Percentiles rank a stretch among this genome's conserved stretches.
Evolutionary conservation across 2,329 filamentous ascomycete genomes (phyloP).

Genomic region (Aspergillus melleus): DNA sequence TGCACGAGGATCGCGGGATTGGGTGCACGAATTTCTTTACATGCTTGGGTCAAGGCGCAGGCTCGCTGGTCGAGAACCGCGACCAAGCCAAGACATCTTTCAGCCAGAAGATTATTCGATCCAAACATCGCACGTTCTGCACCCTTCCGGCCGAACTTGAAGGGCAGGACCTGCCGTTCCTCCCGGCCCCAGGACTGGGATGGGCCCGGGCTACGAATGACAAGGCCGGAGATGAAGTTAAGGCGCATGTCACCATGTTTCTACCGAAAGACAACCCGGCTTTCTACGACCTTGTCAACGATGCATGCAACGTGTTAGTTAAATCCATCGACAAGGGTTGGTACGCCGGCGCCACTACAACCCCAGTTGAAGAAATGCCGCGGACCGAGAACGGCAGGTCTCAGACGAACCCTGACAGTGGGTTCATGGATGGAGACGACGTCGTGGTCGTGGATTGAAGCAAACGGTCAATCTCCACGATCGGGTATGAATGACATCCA

Average conservation of each 20-base stretch:
- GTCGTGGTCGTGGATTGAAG: conserved; percentile 36
- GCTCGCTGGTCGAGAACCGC: conserved; percentile 28
- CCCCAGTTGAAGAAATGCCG: conserved; percentile 19
- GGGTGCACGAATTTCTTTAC: conserved; percentile 89
- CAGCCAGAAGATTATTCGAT: conserved; percentile 39
- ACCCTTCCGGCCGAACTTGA: conserved; percentile 65
- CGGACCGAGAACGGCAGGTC: conserved; percentile 12
- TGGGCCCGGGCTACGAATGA: conserved; percentile 79
- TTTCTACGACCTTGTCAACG: conserved; percentile 41
- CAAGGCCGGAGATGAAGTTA: conserved; percentile 72
- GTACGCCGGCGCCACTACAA: conserved; percentile 33
- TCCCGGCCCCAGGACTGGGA: conserved; percentile 43
- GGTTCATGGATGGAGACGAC: conserved; percentile 36
- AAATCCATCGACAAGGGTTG: conserved; percentile 42
- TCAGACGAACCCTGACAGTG: conserved; percentile 18
- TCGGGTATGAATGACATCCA: conserved; percentile 2
- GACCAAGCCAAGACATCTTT: conserved; percentile 28
- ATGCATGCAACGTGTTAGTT: conserved; percentile 40
- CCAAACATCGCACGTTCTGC: conserved; percentile 80
- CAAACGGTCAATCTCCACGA: background rate
- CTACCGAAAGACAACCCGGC: conserved; percentile 44
- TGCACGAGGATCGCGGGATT: conserved; percentile 65
- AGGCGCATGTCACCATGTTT: conserved; percentile 68
- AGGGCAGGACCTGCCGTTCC: conserved; percentile 22
- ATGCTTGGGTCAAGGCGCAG: conserved; percentile 69